Base-by-base conservation (phyloP, 345 rosid genomes). In the Lumnitzera littorea region DNA sequence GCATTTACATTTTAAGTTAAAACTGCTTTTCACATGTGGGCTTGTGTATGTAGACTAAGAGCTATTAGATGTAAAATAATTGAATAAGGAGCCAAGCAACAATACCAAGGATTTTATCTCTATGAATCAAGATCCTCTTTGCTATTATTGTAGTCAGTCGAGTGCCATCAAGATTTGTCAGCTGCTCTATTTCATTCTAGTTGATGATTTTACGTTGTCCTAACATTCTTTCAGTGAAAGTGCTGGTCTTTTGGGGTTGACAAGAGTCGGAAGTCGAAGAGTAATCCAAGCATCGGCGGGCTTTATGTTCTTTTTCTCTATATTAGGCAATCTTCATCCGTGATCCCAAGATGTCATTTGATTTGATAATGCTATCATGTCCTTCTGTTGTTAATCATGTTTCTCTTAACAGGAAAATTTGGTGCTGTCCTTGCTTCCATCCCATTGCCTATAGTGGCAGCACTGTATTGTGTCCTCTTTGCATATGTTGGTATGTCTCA, bases 401-500 rank as follows among this genome's bases (percentile, higher is more conserved):
- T 43, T 50, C 14, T 20, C 61, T 55, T 69, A 58, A 66, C 84
- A 92, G 96, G 97, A 53, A 89, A 90, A 78, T 90, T 87, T 17
- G 91, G 99, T n/a, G 91, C 97, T 43, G 73, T 94, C 77, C 72
- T 90, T 62, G 97, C 97, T 48, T 94, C 97, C 0, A 84, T 90
- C 70, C 97, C 95, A 3, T 63, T 89, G 63, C 96, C 96, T 0
- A 85, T 94, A 46, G 48, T 88, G 16, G 97, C 96, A 43, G 97
- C 97, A 50, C 11, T 87, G 60, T 84, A 87, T 67, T 94, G 99
- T 62, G 80, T 94, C 55, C 85, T 94, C 43, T 89, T 81, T 48
- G 91, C 86, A 24, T 89, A 89, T 58, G 91, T 87, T 2, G 94
- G 97, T 94, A 86, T 24, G 95, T 62, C 64, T 59, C 15, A 29